phyloP scores from a whole-genome alignment of 257 asterid species.

The Handroanthus guayacan region DNA sequence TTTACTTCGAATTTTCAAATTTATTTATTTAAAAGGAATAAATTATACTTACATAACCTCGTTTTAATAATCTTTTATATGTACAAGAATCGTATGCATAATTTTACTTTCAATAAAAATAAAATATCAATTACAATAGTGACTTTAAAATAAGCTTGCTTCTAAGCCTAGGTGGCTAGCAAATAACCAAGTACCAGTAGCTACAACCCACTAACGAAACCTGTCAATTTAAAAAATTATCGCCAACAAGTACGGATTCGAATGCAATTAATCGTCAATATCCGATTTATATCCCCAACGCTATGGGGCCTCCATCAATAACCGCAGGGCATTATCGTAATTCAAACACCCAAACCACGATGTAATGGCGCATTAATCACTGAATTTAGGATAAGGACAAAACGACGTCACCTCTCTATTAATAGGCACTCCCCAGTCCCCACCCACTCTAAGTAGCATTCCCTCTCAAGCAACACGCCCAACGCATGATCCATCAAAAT shows the following conservation, averaged over 20 bases:
- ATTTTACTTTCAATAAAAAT: too few relatives aligned
- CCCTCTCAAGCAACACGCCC: background rate
- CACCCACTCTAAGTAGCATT: background rate
- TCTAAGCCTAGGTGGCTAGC: too few relatives aligned
- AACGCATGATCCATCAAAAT: conserved; percentile 30
- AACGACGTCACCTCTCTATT: conserved; percentile 24
- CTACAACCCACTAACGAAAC: too few relatives aligned
- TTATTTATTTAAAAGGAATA: too few relatives aligned
- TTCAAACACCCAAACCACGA: background rate
- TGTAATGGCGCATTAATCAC: conserved; percentile 39
- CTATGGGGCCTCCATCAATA: background rate
- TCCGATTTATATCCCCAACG: background rate
- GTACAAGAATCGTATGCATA: too few relatives aligned
- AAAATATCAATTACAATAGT: too few relatives aligned
- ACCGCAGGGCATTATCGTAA: conserved; percentile 15
- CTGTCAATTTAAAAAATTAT: background rate
- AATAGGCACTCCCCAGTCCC: conserved; percentile 15
- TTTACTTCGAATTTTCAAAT: too few relatives aligned
- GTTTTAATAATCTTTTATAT: too few relatives aligned
- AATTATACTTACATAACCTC: too few relatives aligned
- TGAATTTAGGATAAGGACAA: conserved; percentile 34
- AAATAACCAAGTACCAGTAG: too few relatives aligned
- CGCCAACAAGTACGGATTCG: background rate
- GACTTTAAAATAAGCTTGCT: too few relatives aligned
- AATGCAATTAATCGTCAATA: background rate